phyloP scores from a whole-genome alignment of 2,329 filamentous ascomycete species.

The Fusarium lyarnte region DNA sequence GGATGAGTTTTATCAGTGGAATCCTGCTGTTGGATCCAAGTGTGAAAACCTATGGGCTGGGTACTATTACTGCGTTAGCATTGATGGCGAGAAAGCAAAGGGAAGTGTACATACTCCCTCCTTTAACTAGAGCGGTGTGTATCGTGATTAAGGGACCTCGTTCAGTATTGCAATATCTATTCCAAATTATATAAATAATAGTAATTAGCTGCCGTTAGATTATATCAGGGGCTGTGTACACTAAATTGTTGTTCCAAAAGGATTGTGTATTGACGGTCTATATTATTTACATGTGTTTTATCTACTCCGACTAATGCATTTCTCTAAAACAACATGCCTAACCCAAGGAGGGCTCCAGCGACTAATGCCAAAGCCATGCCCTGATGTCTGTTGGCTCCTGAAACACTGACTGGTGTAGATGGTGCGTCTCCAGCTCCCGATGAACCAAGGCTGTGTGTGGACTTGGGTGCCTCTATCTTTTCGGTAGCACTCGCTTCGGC shows the following conservation, averaged over 20 bases:
- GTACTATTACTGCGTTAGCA: background rate
- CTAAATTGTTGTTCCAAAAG: fast-evolving
- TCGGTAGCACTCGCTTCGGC: background rate
- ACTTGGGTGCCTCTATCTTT: background rate
- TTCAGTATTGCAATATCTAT: background rate
- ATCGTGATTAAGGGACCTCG: fast-evolving
- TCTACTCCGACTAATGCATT: fast-evolving
- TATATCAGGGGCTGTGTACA: fast-evolving
- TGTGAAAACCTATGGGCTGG: background rate
- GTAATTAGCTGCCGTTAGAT: background rate
- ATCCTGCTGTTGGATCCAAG: background rate
- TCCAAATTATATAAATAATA: background rate
- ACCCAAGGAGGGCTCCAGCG: background rate
- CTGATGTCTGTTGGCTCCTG: background rate
- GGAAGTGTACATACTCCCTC: background rate
- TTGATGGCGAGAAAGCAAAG: background rate
- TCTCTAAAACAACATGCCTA: background rate
- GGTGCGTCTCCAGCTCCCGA: background rate
- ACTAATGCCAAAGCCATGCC: background rate
- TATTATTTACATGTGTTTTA: background rate
- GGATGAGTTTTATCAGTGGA: background rate
- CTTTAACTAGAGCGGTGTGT: background rate
- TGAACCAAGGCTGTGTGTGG: background rate
- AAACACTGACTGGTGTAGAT: background rate
- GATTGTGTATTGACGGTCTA: background rate